Evolutionary conservation across 805 yeast species (phyloP), one percentile per base, ranked within the genome.

Genomic region (Lachancea lanzarotensis): DNA sequence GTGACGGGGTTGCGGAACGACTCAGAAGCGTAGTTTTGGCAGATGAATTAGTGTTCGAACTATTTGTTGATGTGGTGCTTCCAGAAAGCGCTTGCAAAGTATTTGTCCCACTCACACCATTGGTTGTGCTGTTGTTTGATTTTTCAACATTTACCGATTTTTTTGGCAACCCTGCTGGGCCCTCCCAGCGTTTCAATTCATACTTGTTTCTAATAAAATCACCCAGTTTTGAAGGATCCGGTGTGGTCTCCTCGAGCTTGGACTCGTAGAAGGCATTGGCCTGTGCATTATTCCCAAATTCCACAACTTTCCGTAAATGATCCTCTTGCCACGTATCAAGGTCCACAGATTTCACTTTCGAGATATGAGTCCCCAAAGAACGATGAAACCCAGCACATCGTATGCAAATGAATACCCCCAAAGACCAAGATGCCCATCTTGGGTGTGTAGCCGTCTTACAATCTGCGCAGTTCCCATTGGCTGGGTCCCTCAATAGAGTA

Each of bases 261-360:
- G 79, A 75, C 65, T 93, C 98, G 95, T 97, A 93, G 63, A 73
- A 84, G 6, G 54, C 51, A 62, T 93, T 93, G 22, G 95, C 93
- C 33, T 40, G 46, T 61, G 75, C 72, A 35, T 68, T 74, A 60
- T 91, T 91, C 1, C 96, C 95, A 95, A 96, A 86, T 54, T 76
- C 70, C 26, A 87, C 80, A 84, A 93, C 81, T 50, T 78, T 78
- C 48, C 75, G 80, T 26, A 88, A 78, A 63, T 93, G 96, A 57
- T 85, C 95, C 55, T 89, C 96, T 5, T 93, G 85, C 98, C 98
- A 91, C 1, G 95, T 84, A 62, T 91, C 98, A 57, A 91, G 73
- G 67, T 93, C 98, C 32, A 91, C 95, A 5, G 95, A 84, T 60
- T 93, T 87, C 41, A 93, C 98, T 59, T 87, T 76, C 25, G 95